Evolutionary conservation across 768 basidiomycete species (phyloP).

Genomic region (Calocera viscosa): DNA sequence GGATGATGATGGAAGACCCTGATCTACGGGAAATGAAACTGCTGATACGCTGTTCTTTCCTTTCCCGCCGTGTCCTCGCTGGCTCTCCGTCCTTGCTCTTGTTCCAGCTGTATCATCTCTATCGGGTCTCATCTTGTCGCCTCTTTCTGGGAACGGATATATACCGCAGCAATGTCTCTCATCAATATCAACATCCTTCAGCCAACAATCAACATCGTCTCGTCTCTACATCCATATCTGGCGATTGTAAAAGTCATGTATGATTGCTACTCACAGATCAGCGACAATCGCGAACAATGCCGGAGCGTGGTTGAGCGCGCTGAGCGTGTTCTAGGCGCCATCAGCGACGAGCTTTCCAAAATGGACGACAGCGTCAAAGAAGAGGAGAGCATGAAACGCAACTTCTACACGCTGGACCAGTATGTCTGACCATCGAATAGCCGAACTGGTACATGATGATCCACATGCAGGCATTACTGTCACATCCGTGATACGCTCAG

Average conservation of each 20-base stretch:
- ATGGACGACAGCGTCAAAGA: not conserved
- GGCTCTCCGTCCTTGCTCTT: no score
- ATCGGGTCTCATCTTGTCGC: not conserved
- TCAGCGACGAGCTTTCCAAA: constrained; percentile 26
- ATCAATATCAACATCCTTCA: constrained; percentile 2
- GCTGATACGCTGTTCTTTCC: no score
- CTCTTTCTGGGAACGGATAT: not conserved
- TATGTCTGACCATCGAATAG: not conserved
- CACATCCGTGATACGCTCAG: not conserved
- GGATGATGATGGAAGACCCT: no score
- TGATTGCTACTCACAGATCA: not conserved
- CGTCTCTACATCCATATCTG: constrained; percentile 3
- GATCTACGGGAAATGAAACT: no score
- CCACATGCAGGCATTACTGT: not conserved
- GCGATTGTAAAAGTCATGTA: constrained; percentile 1
- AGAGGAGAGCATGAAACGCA: constrained; percentile 21
- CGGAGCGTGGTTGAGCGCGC: constrained; percentile 6
- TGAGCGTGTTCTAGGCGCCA: not conserved
- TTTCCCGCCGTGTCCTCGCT: no score
- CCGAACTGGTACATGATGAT: no score
- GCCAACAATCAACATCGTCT: constrained; percentile 5
- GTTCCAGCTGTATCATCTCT: not conserved
- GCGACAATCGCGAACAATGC: constrained; percentile 1
- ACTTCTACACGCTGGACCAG: constrained; percentile 1
- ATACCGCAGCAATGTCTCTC: not conserved